Percentiles rank a stretch among this genome's conserved stretches.
These are phyloP conservation scores for Avicennia marina DNA, from an alignment of 257 asterid genomes.

Conservation along the genomic window DNA sequence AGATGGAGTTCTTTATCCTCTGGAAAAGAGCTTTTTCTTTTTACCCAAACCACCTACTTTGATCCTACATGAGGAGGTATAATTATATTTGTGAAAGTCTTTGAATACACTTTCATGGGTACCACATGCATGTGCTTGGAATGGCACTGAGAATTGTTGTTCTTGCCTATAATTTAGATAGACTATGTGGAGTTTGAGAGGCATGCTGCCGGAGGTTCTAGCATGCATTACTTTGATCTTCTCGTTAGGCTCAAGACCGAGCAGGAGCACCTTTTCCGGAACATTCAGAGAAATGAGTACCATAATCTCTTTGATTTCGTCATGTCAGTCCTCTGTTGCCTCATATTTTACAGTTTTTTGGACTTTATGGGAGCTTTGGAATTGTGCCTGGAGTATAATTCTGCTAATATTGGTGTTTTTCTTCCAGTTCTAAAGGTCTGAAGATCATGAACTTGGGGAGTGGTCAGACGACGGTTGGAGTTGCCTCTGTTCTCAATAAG, in stretches of 20 bases:
- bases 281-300: slow-evolving; percentile 89
- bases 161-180: slow-evolving; percentile 33
- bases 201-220: slow-evolving; percentile 95
- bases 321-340: slow-evolving; percentile 42
- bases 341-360: too few species aligned
- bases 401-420: too few species aligned
- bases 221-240: slow-evolving; percentile 94
- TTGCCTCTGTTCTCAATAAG: slow-evolving; percentile 51
- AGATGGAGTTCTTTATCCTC: slow-evolving; percentile 98
- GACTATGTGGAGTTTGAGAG: slow-evolving; percentile 97
- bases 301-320: slow-evolving; percentile 67
- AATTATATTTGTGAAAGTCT: background rate
- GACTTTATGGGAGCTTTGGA: too few species aligned
- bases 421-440: slow-evolving; percentile 65
- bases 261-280: slow-evolving; percentile 95
- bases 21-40: slow-evolving; percentile 97
- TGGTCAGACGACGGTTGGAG: slow-evolving; percentile 37
- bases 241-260: slow-evolving; percentile 82
- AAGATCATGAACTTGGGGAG: slow-evolving; percentile 67
- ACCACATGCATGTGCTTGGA: too few species aligned
- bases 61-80: slow-evolving; percentile 93
- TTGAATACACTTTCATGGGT: too few species aligned
- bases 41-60: slow-evolving; percentile 96
- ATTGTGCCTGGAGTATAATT: too few species aligned
- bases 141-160: too few species aligned